These are phyloP conservation scores for Boechera divaricarpa DNA, from an alignment of 345 rosid genomes.

Conservation along the genomic window DNA sequence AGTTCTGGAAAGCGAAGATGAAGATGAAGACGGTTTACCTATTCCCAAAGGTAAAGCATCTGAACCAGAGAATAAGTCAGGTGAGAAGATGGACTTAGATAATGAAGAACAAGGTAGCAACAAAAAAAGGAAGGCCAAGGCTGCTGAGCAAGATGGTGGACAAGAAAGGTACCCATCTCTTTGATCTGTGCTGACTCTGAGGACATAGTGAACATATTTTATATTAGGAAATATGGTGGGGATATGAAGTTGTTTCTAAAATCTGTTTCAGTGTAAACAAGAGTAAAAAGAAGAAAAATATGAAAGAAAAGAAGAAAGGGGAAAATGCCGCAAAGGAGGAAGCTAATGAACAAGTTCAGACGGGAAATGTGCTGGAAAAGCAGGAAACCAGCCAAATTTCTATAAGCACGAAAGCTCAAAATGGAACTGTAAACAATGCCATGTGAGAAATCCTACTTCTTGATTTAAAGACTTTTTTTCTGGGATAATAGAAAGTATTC, in stretches of 20 bases:
- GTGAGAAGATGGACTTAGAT: constrained; percentile 46
- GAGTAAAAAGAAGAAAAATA: constrained; percentile 65
- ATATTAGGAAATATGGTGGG: constrained; percentile 1
- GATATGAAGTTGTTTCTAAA: constrained; percentile 36
- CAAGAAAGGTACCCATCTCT: constrained; percentile 57
- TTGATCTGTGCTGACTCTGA: background rate
- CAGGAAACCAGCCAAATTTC: constrained; percentile 48
- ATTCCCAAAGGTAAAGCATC: constrained; percentile 44
- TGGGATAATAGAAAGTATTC: background rate
- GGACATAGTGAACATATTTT: constrained; percentile 6
- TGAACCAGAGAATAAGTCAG: constrained; percentile 36
- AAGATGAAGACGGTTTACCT: constrained; percentile 98
- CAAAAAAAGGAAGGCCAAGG: constrained; percentile 72
- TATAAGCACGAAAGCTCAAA: constrained; percentile 27
- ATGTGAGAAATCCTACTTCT: constrained; percentile 49
- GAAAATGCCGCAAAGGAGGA: constrained; percentile 39
- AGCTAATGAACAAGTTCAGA: constrained; percentile 22
- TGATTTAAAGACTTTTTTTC: background rate
- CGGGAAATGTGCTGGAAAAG: constrained; percentile 48
- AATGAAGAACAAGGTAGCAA: constrained; percentile 43
- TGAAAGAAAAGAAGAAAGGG: constrained; percentile 52
- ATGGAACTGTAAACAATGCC: constrained; percentile 37
- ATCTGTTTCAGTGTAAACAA: constrained; percentile 55
- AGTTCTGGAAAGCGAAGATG: constrained; percentile 84
- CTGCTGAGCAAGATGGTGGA: constrained; percentile 57